A percentile compares a stretch with the other conserved stretches of the same genome.
phyloP scores from a whole-genome alignment of 106 monocot species.

The Gastrodia elata region DNA sequence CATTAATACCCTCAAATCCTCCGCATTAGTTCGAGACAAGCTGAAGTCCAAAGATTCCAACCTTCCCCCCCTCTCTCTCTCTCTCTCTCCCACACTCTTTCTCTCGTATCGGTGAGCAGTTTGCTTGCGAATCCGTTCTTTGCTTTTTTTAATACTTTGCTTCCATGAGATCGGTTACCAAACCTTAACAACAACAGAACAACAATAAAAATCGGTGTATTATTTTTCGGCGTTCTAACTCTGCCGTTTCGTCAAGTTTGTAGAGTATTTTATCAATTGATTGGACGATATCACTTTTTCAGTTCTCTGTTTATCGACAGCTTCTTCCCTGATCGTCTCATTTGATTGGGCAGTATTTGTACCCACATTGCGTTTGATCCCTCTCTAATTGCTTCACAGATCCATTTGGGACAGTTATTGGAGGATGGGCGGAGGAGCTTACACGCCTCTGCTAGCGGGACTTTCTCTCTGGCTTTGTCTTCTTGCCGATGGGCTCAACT shows the following conservation, averaged over 20 bases:
- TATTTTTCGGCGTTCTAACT: background rate
- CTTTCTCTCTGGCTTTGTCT: background rate
- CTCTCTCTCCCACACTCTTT: background rate
- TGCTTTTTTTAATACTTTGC: background rate
- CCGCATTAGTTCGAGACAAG: too few species aligned
- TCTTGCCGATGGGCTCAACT: slow-evolving; percentile 25
- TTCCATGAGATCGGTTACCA: background rate
- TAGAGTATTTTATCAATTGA: too few species aligned
- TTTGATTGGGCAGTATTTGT: background rate
- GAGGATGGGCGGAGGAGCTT: background rate
- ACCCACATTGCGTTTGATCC: background rate
- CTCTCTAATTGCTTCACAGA: background rate
- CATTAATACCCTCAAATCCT: too few species aligned
- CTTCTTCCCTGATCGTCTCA: background rate
- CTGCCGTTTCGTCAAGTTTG: background rate
- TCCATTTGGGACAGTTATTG: background rate
- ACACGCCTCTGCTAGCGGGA: slow-evolving; percentile 6
- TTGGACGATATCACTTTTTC: too few species aligned
- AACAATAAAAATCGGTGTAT: background rate
- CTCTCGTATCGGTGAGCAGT: background rate
- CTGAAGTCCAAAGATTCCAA: too few species aligned
- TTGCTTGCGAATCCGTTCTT: background rate
- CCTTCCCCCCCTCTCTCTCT: too few species aligned
- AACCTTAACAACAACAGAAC: background rate
- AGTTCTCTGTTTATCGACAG: background rate